These are phyloP conservation scores for Neoboletus brunneissimus DNA, from an alignment of 768 basidiomycete species.

Conservation along the genomic window DNA sequence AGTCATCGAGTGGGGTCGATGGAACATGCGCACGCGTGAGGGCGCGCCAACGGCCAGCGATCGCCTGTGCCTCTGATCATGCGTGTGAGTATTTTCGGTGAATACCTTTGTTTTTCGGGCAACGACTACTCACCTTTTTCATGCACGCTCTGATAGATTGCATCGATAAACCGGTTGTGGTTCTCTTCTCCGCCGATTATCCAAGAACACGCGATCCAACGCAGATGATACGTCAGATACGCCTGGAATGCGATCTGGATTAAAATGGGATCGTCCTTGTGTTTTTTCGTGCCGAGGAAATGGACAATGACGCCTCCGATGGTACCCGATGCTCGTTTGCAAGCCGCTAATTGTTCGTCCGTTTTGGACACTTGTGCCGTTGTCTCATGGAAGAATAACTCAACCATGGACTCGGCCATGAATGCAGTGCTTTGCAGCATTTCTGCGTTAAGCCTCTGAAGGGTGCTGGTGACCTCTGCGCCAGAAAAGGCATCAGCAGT, in stretches of 20 bases:
- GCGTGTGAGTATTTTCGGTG: constrained; percentile 1
- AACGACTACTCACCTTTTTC: too few species aligned
- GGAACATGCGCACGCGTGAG: constrained; percentile 37
- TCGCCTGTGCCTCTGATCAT: constrained; percentile 40
- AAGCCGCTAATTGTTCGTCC: constrained; percentile 24
- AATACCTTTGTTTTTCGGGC: background rate
- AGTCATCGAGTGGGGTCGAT: constrained; percentile 18
- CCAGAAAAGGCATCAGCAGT: constrained; percentile 43
- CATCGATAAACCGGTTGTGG: constrained; percentile 21
- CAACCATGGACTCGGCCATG: constrained; percentile 48
- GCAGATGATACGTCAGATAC: constrained; percentile 24
- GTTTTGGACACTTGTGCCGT: constrained; percentile 8
- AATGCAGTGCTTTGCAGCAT: constrained; percentile 48
- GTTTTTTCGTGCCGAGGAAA: constrained; percentile 29
- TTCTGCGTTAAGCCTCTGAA: constrained; percentile 46
- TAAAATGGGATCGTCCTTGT: constrained; percentile 35
- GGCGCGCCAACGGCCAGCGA: constrained; percentile 45
- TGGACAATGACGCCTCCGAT: constrained; percentile 26
- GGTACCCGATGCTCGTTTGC: constrained; percentile 17
- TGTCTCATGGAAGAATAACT: constrained; percentile 34
- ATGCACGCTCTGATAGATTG: constrained; percentile 36
- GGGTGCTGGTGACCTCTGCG: constrained; percentile 43
- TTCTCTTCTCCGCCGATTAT: constrained; percentile 29
- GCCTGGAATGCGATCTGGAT: constrained; percentile 38
- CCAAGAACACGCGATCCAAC: constrained; percentile 30